Percentiles rank a stretch among this genome's conserved stretches.
Evolutionary conservation across 306 rosid species (phyloP).

Genomic region (Prunus kanzakura): DNA sequence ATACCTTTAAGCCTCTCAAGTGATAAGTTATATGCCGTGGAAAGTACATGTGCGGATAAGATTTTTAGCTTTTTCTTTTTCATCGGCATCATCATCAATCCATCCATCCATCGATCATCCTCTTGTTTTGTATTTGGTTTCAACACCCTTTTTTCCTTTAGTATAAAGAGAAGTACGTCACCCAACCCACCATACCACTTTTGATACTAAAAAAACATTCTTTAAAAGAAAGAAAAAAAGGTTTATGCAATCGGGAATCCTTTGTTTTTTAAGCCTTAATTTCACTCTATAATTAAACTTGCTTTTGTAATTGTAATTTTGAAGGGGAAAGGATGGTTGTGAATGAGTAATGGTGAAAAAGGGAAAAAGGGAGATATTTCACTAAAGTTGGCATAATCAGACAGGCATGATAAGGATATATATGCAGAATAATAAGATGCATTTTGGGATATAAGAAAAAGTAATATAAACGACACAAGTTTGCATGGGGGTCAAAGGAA

Average conservation of each 20-base stretch:
- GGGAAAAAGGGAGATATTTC: background rate
- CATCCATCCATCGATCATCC: conserved; percentile 1
- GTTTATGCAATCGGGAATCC: conserved; percentile 7
- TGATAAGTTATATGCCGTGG: conserved; percentile 46
- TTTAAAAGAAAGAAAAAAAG: conserved; percentile 6
- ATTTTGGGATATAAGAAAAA: conserved; percentile 11
- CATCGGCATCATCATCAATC: conserved; percentile 18
- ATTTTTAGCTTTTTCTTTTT: conserved; percentile 30
- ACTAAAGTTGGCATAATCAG: conserved; percentile 16
- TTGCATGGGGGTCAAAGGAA: conserved; percentile 27
- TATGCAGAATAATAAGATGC: conserved; percentile 1
- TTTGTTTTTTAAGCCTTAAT: conserved; percentile 19
- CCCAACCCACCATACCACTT: conserved; percentile 25
- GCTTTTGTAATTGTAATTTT: background rate
- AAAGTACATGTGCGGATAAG: conserved; percentile 52
- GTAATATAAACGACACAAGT: conserved; percentile 13
- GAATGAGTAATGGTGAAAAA: conserved; percentile 11
- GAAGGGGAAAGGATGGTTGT: background rate
- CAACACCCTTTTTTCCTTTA: conserved; percentile 9
- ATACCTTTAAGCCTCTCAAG: background rate
- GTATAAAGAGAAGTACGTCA: conserved; percentile 37
- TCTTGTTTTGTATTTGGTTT: conserved; percentile 4
- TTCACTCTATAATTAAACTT: background rate
- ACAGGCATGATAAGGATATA: background rate
- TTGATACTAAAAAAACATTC: conserved; percentile 22